These are phyloP conservation scores for Russula griseocarnosa DNA, from an alignment of 768 basidiomycete species.

Conservation along the genomic window DNA sequence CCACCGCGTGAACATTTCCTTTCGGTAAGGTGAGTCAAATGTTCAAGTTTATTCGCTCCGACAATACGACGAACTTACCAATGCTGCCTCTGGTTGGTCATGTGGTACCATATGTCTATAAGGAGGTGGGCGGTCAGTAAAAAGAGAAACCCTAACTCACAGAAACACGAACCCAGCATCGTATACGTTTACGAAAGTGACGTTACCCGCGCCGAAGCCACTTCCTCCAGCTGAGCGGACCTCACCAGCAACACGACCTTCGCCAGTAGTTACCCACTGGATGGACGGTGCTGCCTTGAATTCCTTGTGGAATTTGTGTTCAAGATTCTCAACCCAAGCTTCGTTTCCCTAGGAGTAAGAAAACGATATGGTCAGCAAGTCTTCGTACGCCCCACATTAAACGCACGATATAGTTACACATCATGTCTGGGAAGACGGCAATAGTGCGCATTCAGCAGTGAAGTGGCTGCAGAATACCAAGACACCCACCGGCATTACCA, in stretches of 20 bases:
- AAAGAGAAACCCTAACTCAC: neutral
- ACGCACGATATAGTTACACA: slow-evolving; percentile 80
- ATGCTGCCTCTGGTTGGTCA: slow-evolving; percentile 83
- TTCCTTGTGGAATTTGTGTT: slow-evolving; percentile 57
- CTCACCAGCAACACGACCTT: slow-evolving; percentile 58
- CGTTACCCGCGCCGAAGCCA: slow-evolving; percentile 68
- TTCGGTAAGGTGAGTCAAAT: slow-evolving; percentile 14
- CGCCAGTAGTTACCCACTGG: slow-evolving; percentile 53
- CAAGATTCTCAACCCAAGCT: slow-evolving; percentile 64
- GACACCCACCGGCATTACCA: slow-evolving; percentile 59
- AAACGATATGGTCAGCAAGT: neutral
- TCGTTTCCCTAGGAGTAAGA: slow-evolving; percentile 58
- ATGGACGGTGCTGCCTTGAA: slow-evolving; percentile 48
- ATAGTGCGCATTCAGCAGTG: neutral
- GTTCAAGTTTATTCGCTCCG: neutral
- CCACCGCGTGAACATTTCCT: slow-evolving; percentile 64
- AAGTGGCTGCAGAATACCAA: neutral
- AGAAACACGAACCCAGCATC: slow-evolving; percentile 66
- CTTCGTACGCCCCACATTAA: neutral
- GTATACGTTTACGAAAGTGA: slow-evolving; percentile 73
- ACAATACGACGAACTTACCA: slow-evolving; percentile 46
- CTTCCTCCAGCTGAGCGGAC: slow-evolving; percentile 67
- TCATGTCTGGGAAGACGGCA: slow-evolving; percentile 44
- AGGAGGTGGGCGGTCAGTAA: slow-evolving; percentile 8
- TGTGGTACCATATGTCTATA: slow-evolving; percentile 83